These are phyloP conservation scores for Ceriops tagal DNA, from an alignment of 345 rosid species.

Conservation along the genomic window DNA sequence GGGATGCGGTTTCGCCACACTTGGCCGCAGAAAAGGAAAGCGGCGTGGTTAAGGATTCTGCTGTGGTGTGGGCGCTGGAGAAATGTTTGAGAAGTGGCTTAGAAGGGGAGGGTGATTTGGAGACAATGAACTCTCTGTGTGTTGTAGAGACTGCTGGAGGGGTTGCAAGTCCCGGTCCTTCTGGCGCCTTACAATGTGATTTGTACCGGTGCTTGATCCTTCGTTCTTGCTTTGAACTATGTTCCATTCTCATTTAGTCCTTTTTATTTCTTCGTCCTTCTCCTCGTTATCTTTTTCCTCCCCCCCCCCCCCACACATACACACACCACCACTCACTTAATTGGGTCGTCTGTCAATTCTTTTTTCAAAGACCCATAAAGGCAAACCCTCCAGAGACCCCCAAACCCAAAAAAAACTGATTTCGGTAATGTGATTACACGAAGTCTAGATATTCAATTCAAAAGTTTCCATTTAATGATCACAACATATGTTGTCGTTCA, in stretches of 20 bases:
- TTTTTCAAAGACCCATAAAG: too few relatives aligned
- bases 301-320: too few relatives aligned
- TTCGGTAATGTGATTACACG: too few relatives aligned
- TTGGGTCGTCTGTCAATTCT: too few relatives aligned
- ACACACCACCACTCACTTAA: too few relatives aligned
- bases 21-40: slow-evolving; percentile 79
- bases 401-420: too few relatives aligned
- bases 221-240: background rate
- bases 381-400: too few relatives aligned
- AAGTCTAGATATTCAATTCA: too few relatives aligned
- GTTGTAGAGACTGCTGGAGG: slow-evolving; percentile 96
- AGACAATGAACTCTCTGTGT: slow-evolving; percentile 39
- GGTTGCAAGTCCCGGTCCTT: slow-evolving; percentile 88
- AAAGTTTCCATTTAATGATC: too few relatives aligned
- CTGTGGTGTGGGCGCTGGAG: slow-evolving; percentile 43
- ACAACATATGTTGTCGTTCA: too few relatives aligned
- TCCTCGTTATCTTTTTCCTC: background rate
- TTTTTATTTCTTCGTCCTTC: background rate
- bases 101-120: slow-evolving; percentile 27
- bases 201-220: slow-evolving; percentile 54
- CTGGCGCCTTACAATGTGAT: slow-evolving; percentile 90
- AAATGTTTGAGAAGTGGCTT: slow-evolving; percentile 40
- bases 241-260: too few relatives aligned
- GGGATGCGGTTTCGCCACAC: slow-evolving; percentile 87
- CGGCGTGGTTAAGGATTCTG: slow-evolving; percentile 42